Evolutionary conservation across 106 monocot species (phyloP).

Genomic region (Allium sativum): DNA sequence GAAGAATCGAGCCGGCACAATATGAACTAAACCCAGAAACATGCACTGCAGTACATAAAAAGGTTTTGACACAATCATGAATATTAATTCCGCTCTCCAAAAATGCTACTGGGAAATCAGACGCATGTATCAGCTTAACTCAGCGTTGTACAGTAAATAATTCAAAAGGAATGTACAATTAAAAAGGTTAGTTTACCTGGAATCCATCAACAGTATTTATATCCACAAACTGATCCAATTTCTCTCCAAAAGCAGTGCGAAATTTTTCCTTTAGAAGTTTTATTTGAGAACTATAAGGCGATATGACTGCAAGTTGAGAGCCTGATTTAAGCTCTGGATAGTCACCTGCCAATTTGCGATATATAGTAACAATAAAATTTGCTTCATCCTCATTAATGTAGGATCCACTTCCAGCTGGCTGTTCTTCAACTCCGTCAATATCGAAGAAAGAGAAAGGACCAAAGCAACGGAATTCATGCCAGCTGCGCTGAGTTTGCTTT

Average conservation of each 20-base stretch:
- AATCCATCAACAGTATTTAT: constrained; percentile 97
- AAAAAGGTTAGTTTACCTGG: constrained; percentile 45
- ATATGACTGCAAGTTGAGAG: constrained; percentile 67
- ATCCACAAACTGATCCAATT: constrained; percentile 59
- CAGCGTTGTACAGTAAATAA: too few species aligned
- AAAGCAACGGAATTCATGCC: constrained; percentile 81
- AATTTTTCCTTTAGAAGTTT: constrained; percentile 70
- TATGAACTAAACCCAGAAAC: too few species aligned
- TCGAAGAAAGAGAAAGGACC: constrained; percentile 93
- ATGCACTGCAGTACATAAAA: too few species aligned
- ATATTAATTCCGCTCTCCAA: too few species aligned
- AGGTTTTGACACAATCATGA: too few species aligned
- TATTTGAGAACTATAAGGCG: constrained; percentile 81
- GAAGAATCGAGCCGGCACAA: too few species aligned
- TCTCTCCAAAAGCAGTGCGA: constrained; percentile 51
- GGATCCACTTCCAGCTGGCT: constrained; percentile 70
- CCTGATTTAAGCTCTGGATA: constrained; percentile 63
- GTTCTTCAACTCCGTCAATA: constrained; percentile 62
- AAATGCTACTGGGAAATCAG: too few species aligned
- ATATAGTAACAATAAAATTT: constrained; percentile 63
- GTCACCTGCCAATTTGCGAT: constrained; percentile 44
- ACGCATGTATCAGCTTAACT: too few species aligned
- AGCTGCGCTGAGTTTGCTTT: constrained; percentile 42
- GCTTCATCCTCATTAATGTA: constrained; percentile 83
- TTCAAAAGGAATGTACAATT: not conserved